Percentiles rank a stretch among this genome's conserved stretches.
phyloP scores from a whole-genome alignment of 192 early-diverging fungal genomes.

The Coemansia sp. region DNA sequence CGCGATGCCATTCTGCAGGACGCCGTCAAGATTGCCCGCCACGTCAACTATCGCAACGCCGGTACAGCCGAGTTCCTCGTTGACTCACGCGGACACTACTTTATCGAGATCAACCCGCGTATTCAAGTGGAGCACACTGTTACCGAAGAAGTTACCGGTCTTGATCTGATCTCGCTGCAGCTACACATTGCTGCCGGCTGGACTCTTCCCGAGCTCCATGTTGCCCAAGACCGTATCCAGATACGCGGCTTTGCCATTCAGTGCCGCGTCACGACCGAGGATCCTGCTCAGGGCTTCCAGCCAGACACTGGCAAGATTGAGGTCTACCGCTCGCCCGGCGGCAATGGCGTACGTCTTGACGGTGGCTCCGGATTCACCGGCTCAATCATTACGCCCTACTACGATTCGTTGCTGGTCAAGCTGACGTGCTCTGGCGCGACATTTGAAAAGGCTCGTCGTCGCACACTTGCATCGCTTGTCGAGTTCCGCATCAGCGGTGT shows the following conservation, averaged over 20 bases:
- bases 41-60: constrained; percentile 90
- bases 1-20: constrained; percentile 81
- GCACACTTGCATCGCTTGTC: constrained; percentile 80
- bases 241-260: constrained; percentile 89
- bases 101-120: constrained; percentile 97
- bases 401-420: constrained; percentile 95
- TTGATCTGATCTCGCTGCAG: constrained; percentile 91
- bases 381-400: constrained; percentile 90
- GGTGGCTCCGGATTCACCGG: constrained; percentile 88
- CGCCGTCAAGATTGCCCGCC: constrained; percentile 88
- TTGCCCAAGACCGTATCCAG: constrained; percentile 78
- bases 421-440: constrained; percentile 81
- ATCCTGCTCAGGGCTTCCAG: constrained; percentile 89
- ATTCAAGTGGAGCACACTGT: constrained; percentile 99
- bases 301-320: constrained; percentile 96
- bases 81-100: constrained; percentile 87
- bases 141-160: constrained; percentile 94
- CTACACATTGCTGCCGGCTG: constrained; percentile 93
- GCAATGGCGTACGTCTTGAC: constrained; percentile 83
- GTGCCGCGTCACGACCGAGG: constrained; percentile 96
- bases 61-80: constrained; percentile 98
- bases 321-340: constrained; percentile 88
- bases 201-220: constrained; percentile 69
- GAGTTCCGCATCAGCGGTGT: constrained; percentile 97
- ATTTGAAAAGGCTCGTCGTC: constrained; percentile 87